These are phyloP conservation scores for Colletotrichum sp. DNA, from an alignment of 2,329 filamentous ascomycete species.

Conservation along the genomic window DNA sequence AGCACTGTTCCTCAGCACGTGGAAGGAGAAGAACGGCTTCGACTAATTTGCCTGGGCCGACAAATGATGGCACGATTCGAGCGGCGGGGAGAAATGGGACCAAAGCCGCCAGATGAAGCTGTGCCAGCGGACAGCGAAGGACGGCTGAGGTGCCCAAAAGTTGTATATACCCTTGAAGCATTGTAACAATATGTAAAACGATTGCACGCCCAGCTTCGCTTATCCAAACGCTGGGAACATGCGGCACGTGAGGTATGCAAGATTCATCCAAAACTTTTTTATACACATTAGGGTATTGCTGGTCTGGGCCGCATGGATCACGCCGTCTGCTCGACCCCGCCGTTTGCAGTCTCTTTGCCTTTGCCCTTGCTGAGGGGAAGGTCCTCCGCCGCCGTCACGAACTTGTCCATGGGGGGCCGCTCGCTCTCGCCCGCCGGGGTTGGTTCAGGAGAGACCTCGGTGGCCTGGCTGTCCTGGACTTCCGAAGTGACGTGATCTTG, in stretches of 20 bases:
- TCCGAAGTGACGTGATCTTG: neutral
- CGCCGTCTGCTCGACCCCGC: neutral
- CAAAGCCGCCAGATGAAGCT: neutral
- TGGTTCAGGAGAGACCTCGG: neutral
- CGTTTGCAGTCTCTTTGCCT: slow-evolving; percentile 2
- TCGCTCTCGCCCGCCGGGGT: neutral
- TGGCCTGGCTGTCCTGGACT: neutral
- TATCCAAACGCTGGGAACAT: neutral
- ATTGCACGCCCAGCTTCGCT: neutral
- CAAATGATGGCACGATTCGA: neutral
- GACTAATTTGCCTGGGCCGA: slow-evolving; percentile 43
- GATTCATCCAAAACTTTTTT: neutral
- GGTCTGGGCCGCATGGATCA: neutral
- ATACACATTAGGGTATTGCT: neutral
- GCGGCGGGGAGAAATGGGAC: neutral
- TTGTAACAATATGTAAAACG: slow-evolving; percentile 20
- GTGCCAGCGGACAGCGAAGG: neutral
- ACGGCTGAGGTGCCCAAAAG: neutral
- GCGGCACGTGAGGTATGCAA: neutral
- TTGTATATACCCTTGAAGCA: slow-evolving; percentile 15
- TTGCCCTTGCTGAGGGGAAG: slow-evolving; percentile 31
- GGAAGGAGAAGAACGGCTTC: slow-evolving; percentile 72
- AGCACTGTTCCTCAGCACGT: slow-evolving; percentile 66
- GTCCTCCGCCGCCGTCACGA: slow-evolving; percentile 57
- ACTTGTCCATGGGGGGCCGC: slow-evolving; percentile 56